Evolutionary conservation across 2,329 filamentous ascomycete genomes (phyloP).

Genomic region (Trichocomaceae sp.): DNA sequence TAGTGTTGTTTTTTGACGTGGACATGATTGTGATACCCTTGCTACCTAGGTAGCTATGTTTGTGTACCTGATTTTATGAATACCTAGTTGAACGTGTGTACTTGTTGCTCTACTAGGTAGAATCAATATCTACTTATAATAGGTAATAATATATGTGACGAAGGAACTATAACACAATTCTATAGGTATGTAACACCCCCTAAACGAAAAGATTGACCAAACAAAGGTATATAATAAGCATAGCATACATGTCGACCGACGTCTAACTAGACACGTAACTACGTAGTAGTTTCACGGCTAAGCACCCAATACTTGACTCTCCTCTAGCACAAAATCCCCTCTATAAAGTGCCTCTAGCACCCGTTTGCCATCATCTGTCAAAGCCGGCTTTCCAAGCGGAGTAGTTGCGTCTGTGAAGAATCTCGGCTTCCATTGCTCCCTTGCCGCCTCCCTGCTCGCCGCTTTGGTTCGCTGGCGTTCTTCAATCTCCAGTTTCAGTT

Average conservation of each 20-base stretch:
- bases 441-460: constrained; percentile 64
- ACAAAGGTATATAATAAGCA: not conserved
- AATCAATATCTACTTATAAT: too few relatives aligned
- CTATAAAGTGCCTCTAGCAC: constrained; percentile 51
- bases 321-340: constrained; percentile 45
- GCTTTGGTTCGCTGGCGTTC: constrained; percentile 82
- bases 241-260: not conserved
- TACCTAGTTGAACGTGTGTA: too few relatives aligned
- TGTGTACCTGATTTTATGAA: too few relatives aligned
- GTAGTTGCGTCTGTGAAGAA: constrained; percentile 69
- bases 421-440: constrained; percentile 70
- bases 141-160: too few relatives aligned
- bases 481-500: constrained; percentile 83
- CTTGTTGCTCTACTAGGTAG: too few relatives aligned
- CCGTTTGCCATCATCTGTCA: constrained; percentile 56
- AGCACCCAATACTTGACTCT: constrained; percentile 30
- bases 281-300: constrained; percentile 15
- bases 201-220: not conserved
- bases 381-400: constrained; percentile 53
- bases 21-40: not conserved
- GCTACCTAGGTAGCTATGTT: too few relatives aligned
- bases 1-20: too few relatives aligned
- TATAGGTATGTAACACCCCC: not conserved
- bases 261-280: not conserved
- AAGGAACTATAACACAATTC: too few relatives aligned